A percentile compares a stretch with the other conserved stretches of the same genome.
phyloP scores from a whole-genome alignment of 257 asterid species.

The Lantana camara region DNA sequence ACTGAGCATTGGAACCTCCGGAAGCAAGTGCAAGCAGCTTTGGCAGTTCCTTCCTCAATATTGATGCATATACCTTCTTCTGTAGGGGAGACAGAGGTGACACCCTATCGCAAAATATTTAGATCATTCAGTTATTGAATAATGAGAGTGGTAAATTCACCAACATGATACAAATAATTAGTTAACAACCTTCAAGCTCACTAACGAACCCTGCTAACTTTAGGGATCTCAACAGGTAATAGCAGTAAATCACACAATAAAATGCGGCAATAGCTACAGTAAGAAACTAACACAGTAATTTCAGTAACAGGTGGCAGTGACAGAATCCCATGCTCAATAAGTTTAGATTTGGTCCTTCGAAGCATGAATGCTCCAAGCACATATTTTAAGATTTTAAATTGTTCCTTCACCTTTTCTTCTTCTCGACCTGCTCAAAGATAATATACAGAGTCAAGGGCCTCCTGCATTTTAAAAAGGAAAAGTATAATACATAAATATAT shows the following conservation, averaged over 20 bases:
- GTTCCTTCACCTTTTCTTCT: slow-evolving; percentile 58
- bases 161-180: not conserved
- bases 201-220: slow-evolving; percentile 10
- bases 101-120: slow-evolving; percentile 59
- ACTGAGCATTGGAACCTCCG: slow-evolving; percentile 64
- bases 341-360: slow-evolving; percentile 89
- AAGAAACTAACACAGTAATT: slow-evolving; percentile 81
- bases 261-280: slow-evolving; percentile 9
- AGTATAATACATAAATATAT: slow-evolving; percentile 1
- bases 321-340: slow-evolving; percentile 74
- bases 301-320: slow-evolving; percentile 85
- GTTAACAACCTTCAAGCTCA: slow-evolving; percentile 24
- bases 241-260: slow-evolving; percentile 10
- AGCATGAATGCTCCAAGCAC: slow-evolving; percentile 92
- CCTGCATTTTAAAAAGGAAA: slow-evolving; percentile 3
- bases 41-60: slow-evolving; percentile 85
- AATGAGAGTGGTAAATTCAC: not conserved
- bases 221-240: slow-evolving; percentile 19
- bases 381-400: slow-evolving; percentile 62
- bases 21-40: slow-evolving; percentile 87
- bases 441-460: slow-evolving; percentile 5
- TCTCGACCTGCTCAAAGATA: slow-evolving; percentile 49
- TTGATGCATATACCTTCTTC: slow-evolving; percentile 80
- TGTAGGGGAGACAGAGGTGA: slow-evolving; percentile 79
- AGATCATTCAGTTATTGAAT: slow-evolving; percentile 23